Percentiles rank a stretch among this genome's conserved stretches.
phyloP scores from a whole-genome alignment of 2,329 filamentous ascomycete species.

The Penicillium sp. region DNA sequence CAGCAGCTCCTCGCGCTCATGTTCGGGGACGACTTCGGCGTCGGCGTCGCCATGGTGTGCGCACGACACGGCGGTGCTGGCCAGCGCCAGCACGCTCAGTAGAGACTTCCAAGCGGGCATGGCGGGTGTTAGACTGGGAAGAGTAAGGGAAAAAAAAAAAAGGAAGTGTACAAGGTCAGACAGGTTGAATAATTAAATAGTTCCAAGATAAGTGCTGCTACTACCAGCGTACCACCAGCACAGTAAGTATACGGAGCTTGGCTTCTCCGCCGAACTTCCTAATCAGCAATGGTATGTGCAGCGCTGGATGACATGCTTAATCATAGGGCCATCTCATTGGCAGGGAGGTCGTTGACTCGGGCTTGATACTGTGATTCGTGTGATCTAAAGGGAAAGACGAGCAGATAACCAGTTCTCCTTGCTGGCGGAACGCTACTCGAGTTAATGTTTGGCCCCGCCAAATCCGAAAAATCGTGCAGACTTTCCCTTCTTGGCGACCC shows the following conservation, averaged over 20 bases:
- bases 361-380: not conserved
- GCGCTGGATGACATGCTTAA: too few species aligned
- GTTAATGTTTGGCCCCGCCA: conserved; percentile 15
- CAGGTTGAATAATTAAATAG: not conserved
- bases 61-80: conserved; percentile 34
- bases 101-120: conserved; percentile 35
- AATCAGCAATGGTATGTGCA: conserved; percentile 10
- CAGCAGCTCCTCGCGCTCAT: conserved; percentile 45
- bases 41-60: conserved; percentile 44
- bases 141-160: conserved; percentile 3
- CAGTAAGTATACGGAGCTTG: not conserved
- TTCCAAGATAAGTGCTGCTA: not conserved
- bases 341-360: too few species aligned
- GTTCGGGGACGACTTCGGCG: conserved; percentile 40
- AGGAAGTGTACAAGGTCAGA: too few species aligned
- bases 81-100: conserved; percentile 36
- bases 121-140: conserved; percentile 6
- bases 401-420: conserved; percentile 6
- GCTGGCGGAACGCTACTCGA: not conserved
- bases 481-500: conserved; percentile 39
- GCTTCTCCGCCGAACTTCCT: conserved; percentile 22
- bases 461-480: conserved; percentile 33
- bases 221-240: not conserved
- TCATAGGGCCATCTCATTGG: not conserved
- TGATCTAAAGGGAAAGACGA: conserved; percentile 25